Conservation (phyloP, 23 red algal species). For the Gracilaria domingensis region DNA sequence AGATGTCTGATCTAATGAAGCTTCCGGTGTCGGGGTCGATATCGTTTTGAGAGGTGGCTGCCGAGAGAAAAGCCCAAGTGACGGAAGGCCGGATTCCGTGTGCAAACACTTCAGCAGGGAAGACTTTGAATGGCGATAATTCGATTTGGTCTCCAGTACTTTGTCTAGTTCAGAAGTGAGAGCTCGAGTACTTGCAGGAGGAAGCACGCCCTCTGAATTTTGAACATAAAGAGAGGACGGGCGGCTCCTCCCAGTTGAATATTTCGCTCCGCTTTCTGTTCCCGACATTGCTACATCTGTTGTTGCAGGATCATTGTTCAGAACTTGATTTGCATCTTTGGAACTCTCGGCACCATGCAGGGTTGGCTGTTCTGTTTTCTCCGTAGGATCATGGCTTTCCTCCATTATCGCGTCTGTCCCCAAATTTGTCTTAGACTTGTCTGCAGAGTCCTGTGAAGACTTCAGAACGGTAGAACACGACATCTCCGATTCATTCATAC, state of each 20-base stretch:
- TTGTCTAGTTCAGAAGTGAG: neutral
- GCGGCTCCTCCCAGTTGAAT: neutral
- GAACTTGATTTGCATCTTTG: neutral
- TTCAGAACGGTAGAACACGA: neutral
- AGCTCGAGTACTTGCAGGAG: neutral
- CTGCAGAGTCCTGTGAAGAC: neutral
- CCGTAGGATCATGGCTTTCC: neutral
- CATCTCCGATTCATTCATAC: neutral
- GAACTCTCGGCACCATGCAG: neutral
- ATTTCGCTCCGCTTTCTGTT: neutral
- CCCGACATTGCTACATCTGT: neutral
- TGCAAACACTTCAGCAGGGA: neutral
- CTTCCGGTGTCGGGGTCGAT: neutral
- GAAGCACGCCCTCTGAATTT: neutral
- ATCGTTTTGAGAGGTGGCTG: neutral
- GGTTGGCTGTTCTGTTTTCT: neutral
- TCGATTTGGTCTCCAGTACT: neutral
- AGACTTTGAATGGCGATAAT: neutral
- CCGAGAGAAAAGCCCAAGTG: slow-evolving; percentile 1
- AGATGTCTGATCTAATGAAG: neutral
- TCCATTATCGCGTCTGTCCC: neutral
- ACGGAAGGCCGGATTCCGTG: slow-evolving; percentile 6
- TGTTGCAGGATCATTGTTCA: neutral
- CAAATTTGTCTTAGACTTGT: neutral
- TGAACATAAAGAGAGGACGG: neutral